Percentiles rank a stretch among this genome's conserved stretches.
Evolutionary conservation across 2,329 filamentous ascomycete genomes (phyloP).

Genomic region (Colletotrichum karsti): DNA sequence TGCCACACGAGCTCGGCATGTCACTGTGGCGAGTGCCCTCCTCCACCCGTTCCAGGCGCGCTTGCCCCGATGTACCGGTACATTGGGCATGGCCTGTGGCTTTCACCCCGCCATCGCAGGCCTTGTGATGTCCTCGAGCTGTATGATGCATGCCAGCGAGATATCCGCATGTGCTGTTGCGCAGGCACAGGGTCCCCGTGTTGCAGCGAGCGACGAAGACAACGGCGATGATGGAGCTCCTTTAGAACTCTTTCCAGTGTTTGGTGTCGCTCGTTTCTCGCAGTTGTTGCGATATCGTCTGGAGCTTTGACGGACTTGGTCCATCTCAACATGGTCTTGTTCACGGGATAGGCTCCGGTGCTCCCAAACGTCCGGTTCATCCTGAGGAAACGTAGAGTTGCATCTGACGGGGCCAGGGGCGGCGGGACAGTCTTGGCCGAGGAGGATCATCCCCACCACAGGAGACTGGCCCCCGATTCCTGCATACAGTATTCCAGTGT

Average conservation of each 20-base stretch:
- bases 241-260: not conserved
- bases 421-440: not conserved
- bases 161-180: not conserved
- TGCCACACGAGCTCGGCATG: not conserved
- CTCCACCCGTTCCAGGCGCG: not conserved
- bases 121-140: slow-evolving; percentile 8
- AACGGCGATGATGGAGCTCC: not conserved
- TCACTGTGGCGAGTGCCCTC: slow-evolving; percentile 14
- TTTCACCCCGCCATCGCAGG: slow-evolving; percentile 5
- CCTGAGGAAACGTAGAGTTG: not conserved
- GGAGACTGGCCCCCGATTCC: not conserved
- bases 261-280: no score
- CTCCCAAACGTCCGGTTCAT: not conserved
- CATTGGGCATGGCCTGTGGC: slow-evolving; percentile 11
- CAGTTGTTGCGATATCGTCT: no score
- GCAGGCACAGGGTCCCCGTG: not conserved
- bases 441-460: not conserved
- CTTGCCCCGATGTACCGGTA: slow-evolving; percentile 21
- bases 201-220: not conserved
- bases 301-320: no score
- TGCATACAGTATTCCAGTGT: not conserved
- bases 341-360: not conserved
- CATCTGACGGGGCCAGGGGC: not conserved
- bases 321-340: no score
- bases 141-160: slow-evolving; percentile 16